A percentile compares a stretch with the other conserved stretches of the same genome.
phyloP scores from a whole-genome alignment of 768 basidiomycete species.

The Phylloporus arenicola region DNA sequence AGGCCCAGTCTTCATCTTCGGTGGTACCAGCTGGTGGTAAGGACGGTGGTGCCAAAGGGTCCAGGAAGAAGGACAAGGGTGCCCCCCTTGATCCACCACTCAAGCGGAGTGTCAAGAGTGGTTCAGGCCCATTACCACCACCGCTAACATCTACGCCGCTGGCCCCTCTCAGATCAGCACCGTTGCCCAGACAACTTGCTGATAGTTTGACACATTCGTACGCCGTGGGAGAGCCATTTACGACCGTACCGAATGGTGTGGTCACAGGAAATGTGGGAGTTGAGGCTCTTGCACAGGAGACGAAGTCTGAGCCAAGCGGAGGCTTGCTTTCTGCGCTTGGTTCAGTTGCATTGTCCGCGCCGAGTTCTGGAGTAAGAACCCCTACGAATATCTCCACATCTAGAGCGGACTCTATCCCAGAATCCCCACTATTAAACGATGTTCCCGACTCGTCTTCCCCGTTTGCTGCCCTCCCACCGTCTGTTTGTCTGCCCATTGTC shows the following conservation, averaged over 20 bases:
- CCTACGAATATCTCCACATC: neutral
- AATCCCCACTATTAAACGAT: slow-evolving; percentile 14
- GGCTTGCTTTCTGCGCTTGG: neutral
- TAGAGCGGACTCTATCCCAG: neutral
- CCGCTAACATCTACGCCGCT: slow-evolving; percentile 65
- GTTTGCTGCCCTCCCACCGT: slow-evolving; percentile 29
- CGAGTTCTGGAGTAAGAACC: slow-evolving; percentile 1
- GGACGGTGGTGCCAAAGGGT: slow-evolving; percentile 28
- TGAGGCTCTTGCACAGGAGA: neutral
- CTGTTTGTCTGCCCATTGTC: slow-evolving; percentile 70
- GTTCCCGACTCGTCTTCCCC: slow-evolving; percentile 16
- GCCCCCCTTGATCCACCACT: slow-evolving; percentile 53
- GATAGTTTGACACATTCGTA: neutral
- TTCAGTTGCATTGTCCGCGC: neutral
- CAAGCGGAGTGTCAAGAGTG: slow-evolving; percentile 66
- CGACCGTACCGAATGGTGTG: slow-evolving; percentile 3
- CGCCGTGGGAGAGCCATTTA: neutral
- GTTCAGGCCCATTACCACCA: slow-evolving; percentile 55
- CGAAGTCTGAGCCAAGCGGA: slow-evolving; percentile 5
- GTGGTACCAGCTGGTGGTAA: slow-evolving; percentile 28
- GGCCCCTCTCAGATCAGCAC: slow-evolving; percentile 34
- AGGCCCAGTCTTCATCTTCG: slow-evolving; percentile 25
- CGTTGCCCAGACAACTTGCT: slow-evolving; percentile 1
- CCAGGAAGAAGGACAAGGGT: slow-evolving; percentile 58
- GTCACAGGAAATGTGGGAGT: neutral